Base-by-base conservation (phyloP, 495 filamentous ascomycete genomes). In the Aspergillus nanangensis region DNA sequence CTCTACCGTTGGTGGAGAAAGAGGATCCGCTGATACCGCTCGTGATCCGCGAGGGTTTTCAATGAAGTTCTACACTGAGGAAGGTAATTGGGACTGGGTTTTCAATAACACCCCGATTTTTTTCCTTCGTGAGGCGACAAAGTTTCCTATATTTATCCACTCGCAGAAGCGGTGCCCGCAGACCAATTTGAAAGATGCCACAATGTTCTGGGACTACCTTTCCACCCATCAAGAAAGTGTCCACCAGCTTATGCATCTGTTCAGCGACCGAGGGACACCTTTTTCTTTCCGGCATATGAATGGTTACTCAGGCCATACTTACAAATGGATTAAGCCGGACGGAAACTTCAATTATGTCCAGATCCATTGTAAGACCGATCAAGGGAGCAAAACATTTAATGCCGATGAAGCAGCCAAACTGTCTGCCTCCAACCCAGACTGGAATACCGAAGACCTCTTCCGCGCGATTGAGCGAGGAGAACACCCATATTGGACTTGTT, bases 41-140 rank as follows among this genome's bases (percentile, higher is more conserved):
- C 76, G 86, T 8, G 83, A 89, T 53, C 81, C 83, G 8, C 70
- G 82, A 38, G 86, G 86, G 0, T 87, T 86, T 48, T 76, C 84
- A 21, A 67, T 85, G 62, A 90, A 89, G 69, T 85, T 92, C 72
- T 88, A 86, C 56, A 91, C 88, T 2, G 71, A 86, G 11, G 84
- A 94, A 56, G 87, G 86, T 13, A 90, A 90, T 62, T 87, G 80
- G 75, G 87, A 91, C 52, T 81, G 78, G 71, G 83, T 87, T 20
- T 80, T 76, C 56, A 84, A 84, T 65, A 81, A 85, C 63, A 81
- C 79, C 5, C 86, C 87, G 0, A 76, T 90, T 23, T 91, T 91
- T 75, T 91, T 90, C 71, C 61, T 88, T 18, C 82, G 87, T n/a
- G 87, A 90, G 50, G 83, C 86, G 1, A 68, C 76, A 57, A 88